Evolutionary conservation across 176 grass and related monocot species (phyloP).

Genomic region (Carex kokanica): DNA sequence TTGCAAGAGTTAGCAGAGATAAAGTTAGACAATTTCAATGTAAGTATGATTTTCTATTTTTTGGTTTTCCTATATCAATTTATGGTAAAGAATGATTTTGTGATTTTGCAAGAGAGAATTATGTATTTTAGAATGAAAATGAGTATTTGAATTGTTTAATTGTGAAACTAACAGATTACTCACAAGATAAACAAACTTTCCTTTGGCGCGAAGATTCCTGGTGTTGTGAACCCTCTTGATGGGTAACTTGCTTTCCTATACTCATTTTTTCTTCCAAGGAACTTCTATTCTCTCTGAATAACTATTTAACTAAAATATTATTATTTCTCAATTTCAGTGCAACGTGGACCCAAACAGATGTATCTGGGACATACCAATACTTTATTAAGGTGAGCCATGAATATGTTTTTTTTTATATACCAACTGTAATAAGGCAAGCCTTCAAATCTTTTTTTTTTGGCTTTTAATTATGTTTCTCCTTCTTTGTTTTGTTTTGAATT

Average conservation of each 20-base stretch:
- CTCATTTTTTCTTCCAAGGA: not conserved
- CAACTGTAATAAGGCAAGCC: not conserved
- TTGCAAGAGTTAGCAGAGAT: conserved; percentile 53
- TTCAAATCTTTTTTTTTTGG: not conserved
- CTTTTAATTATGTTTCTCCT: conserved; percentile 7
- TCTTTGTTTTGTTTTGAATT: conserved; percentile 24
- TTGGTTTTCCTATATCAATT: not conserved
- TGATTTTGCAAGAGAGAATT: not conserved
- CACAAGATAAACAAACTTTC: conserved; percentile 96
- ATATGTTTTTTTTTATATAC: conserved; percentile 5
- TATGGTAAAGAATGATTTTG: not conserved
- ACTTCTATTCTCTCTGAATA: not conserved
- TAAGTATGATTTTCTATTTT: conserved; percentile 34
- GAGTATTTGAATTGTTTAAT: not conserved
- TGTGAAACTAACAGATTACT: conserved; percentile 60
- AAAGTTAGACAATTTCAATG: conserved; percentile 66
- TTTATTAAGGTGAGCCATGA: conserved; percentile 75
- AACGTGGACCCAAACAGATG: conserved; percentile 63
- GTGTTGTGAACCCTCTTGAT: conserved; percentile 91
- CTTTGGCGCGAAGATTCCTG: conserved; percentile 88
- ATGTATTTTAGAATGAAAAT: not conserved
- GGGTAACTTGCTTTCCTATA: conserved; percentile 33
- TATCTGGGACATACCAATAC: conserved; percentile 91
- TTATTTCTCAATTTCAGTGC: conserved; percentile 46
- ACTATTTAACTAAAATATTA: not conserved